Conservation (phyloP, 2,329 filamentous ascomycete genomes). For the Penicillium sclerotigenum region DNA sequence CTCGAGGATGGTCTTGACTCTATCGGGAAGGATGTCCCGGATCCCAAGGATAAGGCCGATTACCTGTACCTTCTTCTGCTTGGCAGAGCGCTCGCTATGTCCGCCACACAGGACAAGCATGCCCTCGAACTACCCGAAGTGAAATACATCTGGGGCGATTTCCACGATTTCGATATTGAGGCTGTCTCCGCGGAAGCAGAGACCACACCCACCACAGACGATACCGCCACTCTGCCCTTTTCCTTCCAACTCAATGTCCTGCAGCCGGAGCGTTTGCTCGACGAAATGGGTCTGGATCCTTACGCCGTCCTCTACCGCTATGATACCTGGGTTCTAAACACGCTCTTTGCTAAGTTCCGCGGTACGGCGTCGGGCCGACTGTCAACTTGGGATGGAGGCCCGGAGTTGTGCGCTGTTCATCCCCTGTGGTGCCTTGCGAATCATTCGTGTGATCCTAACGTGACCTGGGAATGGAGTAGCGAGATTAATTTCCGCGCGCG, state of each 20-base stretch:
- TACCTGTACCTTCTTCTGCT: slow-evolving; percentile 60
- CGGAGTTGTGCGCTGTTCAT: slow-evolving; percentile 90
- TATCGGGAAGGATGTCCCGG: slow-evolving; percentile 57
- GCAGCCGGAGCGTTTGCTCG: slow-evolving; percentile 58
- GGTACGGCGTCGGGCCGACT: slow-evolving; percentile 87
- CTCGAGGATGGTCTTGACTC: slow-evolving; percentile 51
- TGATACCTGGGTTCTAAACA: slow-evolving; percentile 70
- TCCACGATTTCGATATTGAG: slow-evolving; percentile 40
- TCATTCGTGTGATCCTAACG: slow-evolving; percentile 93
- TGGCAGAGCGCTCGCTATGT: slow-evolving; percentile 58
- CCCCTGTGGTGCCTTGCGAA: slow-evolving; percentile 96
- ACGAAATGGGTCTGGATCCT: slow-evolving; percentile 62
- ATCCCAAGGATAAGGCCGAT: slow-evolving; percentile 57
- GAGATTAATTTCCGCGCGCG: slow-evolving; percentile 42
- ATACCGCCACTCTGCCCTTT: slow-evolving; percentile 54
- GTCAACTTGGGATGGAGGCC: slow-evolving; percentile 70
- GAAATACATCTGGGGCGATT: slow-evolving; percentile 66
- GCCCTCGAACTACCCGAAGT: slow-evolving; percentile 59
- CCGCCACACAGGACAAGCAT: slow-evolving; percentile 57
- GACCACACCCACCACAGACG: slow-evolving; percentile 8
- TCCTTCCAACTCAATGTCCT: slow-evolving; percentile 60
- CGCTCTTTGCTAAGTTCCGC: slow-evolving; percentile 86
- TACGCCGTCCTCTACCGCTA: slow-evolving; percentile 47
- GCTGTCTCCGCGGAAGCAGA: neutral
- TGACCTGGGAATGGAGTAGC: slow-evolving; percentile 83